Evolutionary conservation across 805 yeast species (phyloP).

Genomic region (Lipomyces oligophaga): DNA sequence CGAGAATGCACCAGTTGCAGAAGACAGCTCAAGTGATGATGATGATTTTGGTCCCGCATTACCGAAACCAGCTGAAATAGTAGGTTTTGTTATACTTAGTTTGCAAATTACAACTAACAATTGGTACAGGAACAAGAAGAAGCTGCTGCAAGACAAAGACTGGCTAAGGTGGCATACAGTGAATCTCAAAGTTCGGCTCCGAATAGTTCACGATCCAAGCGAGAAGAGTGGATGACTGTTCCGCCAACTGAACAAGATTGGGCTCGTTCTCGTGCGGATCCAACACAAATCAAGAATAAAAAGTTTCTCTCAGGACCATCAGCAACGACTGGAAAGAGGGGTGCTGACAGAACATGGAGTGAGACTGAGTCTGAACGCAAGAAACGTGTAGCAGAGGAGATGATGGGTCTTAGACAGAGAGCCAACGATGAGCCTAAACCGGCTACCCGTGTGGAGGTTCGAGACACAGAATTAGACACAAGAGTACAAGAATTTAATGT

Average conservation of each 20-base stretch:
- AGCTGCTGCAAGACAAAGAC: slow-evolving; percentile 16
- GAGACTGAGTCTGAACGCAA: slow-evolving; percentile 28
- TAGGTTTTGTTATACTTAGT: slow-evolving; percentile 16
- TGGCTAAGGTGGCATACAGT: slow-evolving; percentile 11
- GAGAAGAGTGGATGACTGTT: slow-evolving; percentile 32
- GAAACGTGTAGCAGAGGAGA: slow-evolving; percentile 29
- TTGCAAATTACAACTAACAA: too few relatives aligned
- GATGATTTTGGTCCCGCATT: background rate
- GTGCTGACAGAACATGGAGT: slow-evolving; percentile 23
- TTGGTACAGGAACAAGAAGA: slow-evolving; percentile 21
- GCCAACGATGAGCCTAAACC: slow-evolving; percentile 3
- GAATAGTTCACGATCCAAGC: slow-evolving; percentile 4
- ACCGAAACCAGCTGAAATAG: background rate
- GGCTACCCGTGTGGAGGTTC: background rate
- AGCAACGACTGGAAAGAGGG: slow-evolving; percentile 1
- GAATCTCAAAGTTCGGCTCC: background rate
- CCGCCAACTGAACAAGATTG: slow-evolving; percentile 29
- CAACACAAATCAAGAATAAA: slow-evolving; percentile 19
- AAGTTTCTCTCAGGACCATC: slow-evolving; percentile 25
- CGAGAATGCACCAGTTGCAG: background rate
- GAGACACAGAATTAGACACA: slow-evolving; percentile 20
- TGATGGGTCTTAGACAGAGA: slow-evolving; percentile 27
- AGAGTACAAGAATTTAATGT: slow-evolving; percentile 22
- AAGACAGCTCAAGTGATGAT: slow-evolving; percentile 1
- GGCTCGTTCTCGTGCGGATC: slow-evolving; percentile 28